Conservation (phyloP, 73 alveolate genomes). For the Paramecium tetraurelia region DNA sequence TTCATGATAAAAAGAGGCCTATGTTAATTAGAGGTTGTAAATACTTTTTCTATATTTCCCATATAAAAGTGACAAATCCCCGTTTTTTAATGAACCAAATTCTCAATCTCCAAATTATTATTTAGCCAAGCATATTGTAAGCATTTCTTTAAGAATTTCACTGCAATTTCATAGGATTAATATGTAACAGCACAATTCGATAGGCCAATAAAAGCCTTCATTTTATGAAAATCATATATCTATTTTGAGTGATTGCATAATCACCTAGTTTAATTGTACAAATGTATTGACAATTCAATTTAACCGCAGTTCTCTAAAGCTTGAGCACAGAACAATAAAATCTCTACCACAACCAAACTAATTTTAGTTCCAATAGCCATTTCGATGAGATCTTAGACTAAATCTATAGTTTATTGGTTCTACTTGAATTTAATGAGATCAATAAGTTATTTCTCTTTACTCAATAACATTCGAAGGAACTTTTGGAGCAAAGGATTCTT, state of each 20-base stretch:
- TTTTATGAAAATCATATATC: neutral
- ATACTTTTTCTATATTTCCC: conserved; percentile 36
- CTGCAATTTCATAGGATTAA: neutral
- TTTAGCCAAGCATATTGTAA: conserved; percentile 16
- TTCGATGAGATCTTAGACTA: neutral
- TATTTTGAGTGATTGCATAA: conserved; percentile 8
- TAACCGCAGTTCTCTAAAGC: neutral
- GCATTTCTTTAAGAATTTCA: neutral
- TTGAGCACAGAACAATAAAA: neutral
- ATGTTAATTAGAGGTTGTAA: neutral
- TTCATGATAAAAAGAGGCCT: conserved; percentile 42
- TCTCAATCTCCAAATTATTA: neutral
- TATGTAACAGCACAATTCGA: neutral
- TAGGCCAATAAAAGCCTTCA: conserved; percentile 30
- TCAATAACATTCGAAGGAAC: neutral
- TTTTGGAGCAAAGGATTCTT: neutral
- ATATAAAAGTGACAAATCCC: conserved; percentile 11
- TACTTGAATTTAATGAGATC: neutral
- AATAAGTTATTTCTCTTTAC: neutral
- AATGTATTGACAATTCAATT: neutral
- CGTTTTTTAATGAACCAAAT: neutral
- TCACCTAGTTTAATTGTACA: neutral
- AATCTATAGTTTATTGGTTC: neutral
- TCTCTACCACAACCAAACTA: neutral
- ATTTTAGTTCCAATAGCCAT: conserved; percentile 23